Percentiles rank a stretch among this genome's conserved stretches.
Evolutionary conservation across 73 alveolate genomes (phyloP).

Genomic region (Paramecium tetraurelia): DNA sequence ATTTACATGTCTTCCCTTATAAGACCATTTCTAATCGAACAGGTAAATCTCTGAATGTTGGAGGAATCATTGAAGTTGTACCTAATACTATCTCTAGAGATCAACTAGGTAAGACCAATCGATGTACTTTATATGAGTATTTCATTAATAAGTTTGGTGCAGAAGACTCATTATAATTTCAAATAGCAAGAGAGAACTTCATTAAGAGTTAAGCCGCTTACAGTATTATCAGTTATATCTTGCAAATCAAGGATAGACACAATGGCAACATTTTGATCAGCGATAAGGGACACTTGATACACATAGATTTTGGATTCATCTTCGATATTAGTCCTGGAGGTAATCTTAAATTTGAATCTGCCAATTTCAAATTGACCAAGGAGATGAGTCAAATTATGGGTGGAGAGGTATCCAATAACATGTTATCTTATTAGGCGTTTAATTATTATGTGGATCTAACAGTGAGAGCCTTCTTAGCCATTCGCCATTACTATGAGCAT

Average conservation of each 20-base stretch:
- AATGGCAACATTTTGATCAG: slow-evolving; percentile 98
- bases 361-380: slow-evolving; percentile 98
- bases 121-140: slow-evolving; percentile 89
- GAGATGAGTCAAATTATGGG: slow-evolving; percentile 76
- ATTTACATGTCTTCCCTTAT: slow-evolving; percentile 89
- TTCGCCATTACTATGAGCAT: slow-evolving; percentile 79
- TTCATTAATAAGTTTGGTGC: slow-evolving; percentile 89
- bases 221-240: slow-evolving; percentile 84
- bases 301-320: slow-evolving; percentile 99
- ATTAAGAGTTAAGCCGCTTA: slow-evolving; percentile 92
- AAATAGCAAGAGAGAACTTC: slow-evolving; percentile 92
- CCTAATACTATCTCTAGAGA: slow-evolving; percentile 90
- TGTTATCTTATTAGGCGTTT: slow-evolving; percentile 58
- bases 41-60: slow-evolving; percentile 84
- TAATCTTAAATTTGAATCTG: slow-evolving; percentile 93
- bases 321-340: slow-evolving; percentile 90
- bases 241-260: slow-evolving; percentile 97
- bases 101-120: slow-evolving; percentile 93
- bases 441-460: slow-evolving; percentile 77
- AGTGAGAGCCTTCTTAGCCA: slow-evolving; percentile 78
- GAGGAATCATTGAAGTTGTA: slow-evolving; percentile 95
- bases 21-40: slow-evolving; percentile 91
- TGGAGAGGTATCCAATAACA: slow-evolving; percentile 57
- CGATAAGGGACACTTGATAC: slow-evolving; percentile 96
- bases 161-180: slow-evolving; percentile 83